These are phyloP conservation scores for Caloboletus firmus DNA, from an alignment of 1,284 basidiomycete species.

Conservation along the genomic window DNA sequence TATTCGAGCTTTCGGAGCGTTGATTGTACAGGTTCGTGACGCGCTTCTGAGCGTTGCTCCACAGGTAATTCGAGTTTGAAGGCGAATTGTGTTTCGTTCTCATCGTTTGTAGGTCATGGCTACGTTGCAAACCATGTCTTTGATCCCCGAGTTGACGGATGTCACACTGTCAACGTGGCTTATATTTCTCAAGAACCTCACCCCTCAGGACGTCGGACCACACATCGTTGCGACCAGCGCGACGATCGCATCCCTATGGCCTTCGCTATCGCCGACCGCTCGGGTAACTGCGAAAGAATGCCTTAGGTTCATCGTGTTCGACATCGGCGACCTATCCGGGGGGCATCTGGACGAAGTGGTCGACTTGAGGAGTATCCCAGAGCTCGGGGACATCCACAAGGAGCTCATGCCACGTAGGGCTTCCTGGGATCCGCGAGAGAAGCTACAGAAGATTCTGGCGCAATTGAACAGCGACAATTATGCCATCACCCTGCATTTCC, in stretches of 20 bases:
- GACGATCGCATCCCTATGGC: slow-evolving; percentile 81
- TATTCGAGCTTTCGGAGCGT: slow-evolving; percentile 74
- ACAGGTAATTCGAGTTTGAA: slow-evolving; percentile 55
- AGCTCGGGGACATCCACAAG: slow-evolving; percentile 53
- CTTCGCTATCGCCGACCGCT: slow-evolving; percentile 55
- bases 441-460: slow-evolving; percentile 71
- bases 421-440: slow-evolving; percentile 52
- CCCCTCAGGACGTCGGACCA: slow-evolving; percentile 74
- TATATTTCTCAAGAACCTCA: slow-evolving; percentile 73
- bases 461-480: slow-evolving; percentile 82
- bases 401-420: slow-evolving; percentile 52
- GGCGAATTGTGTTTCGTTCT: slow-evolving; percentile 13
- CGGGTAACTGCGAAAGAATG: slow-evolving; percentile 59
- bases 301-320: slow-evolving; percentile 72
- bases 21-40: slow-evolving; percentile 73
- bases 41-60: slow-evolving; percentile 75
- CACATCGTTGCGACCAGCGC: slow-evolving; percentile 90
- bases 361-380: slow-evolving; percentile 70
- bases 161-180: slow-evolving; percentile 84
- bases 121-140: slow-evolving; percentile 88
- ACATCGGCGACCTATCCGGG: slow-evolving; percentile 49
- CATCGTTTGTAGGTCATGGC: slow-evolving; percentile 79
- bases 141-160: slow-evolving; percentile 70
- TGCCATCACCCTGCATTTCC: slow-evolving; percentile 74
- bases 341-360: slow-evolving; percentile 74